phyloP scores from a whole-genome alignment of 2,329 filamentous ascomycete genomes.

The Cladosporium colombiae region DNA sequence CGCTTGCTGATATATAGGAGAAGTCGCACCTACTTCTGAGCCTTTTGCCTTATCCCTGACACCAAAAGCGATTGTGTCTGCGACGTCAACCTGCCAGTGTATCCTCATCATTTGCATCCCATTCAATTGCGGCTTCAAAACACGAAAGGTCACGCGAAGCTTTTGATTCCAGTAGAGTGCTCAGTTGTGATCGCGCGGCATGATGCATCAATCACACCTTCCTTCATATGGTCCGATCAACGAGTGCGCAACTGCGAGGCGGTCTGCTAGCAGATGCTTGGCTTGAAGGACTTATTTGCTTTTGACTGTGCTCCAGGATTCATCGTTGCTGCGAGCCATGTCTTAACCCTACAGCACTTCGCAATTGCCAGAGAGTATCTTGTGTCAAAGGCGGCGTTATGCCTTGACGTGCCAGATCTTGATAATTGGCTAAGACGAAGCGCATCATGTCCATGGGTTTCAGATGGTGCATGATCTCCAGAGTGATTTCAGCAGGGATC shows the following conservation, averaged over 20 bases:
- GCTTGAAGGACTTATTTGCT: background rate
- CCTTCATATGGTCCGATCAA: background rate
- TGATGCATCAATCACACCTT: background rate
- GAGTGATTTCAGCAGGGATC: slow-evolving; percentile 45
- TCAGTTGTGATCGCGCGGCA: background rate
- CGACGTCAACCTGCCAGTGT: background rate
- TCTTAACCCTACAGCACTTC: slow-evolving; percentile 25
- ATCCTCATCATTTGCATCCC: background rate
- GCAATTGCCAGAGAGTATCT: slow-evolving; percentile 30
- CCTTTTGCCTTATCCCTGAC: background rate
- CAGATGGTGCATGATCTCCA: slow-evolving; percentile 42
- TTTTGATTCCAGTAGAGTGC: background rate
- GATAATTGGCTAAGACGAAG: slow-evolving; percentile 42
- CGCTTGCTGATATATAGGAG: background rate
- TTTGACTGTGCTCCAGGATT: background rate
- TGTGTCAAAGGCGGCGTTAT: slow-evolving; percentile 37
- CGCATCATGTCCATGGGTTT: slow-evolving; percentile 42
- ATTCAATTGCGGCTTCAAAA: background rate
- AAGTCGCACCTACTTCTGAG: background rate
- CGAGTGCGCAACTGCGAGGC: background rate
- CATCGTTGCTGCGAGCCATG: background rate
- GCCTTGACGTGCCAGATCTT: slow-evolving; percentile 35
- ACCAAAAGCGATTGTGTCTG: background rate
- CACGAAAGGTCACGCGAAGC: background rate
- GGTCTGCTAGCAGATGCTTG: background rate